Evolutionary conservation across 2,329 filamentous ascomycete genomes (phyloP).

Genomic region (Alternaria ventricosa): DNA sequence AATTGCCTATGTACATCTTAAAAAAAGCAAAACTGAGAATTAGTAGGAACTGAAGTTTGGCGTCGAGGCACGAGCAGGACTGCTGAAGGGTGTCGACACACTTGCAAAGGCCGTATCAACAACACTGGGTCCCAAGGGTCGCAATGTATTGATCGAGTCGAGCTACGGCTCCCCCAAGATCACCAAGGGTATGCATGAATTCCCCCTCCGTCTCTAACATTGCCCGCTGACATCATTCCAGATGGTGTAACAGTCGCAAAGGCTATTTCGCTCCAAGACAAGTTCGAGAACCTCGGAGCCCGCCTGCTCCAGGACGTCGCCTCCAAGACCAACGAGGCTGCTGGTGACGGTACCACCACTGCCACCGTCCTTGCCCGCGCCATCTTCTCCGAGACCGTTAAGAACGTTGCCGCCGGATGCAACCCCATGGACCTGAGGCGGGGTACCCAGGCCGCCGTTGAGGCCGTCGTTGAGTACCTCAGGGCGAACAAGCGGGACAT

Average conservation of each 20-base stretch:
- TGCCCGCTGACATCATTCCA: conserved; percentile 32
- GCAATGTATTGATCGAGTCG: conserved; percentile 98
- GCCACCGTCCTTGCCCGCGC: conserved; percentile 95
- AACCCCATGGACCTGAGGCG: conserved; percentile 99
- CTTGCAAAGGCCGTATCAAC: conserved; percentile 95
- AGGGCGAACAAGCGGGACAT: conserved; percentile 97
- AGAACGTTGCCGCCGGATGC: conserved; percentile 99
- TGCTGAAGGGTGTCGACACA: conserved; percentile 94
- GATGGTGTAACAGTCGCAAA: conserved; percentile 66
- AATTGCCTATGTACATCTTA: neutral
- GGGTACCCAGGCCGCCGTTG: conserved; percentile 95
- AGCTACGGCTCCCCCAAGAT: conserved; percentile 99
- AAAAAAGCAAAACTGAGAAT: conserved; percentile 3
- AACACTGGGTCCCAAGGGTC: conserved; percentile 95
- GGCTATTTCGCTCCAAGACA: conserved; percentile 93
- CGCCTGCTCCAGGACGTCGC: conserved; percentile 97
- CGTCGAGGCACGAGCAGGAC: conserved; percentile 86
- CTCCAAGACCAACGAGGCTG: conserved; percentile 98
- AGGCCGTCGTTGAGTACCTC: conserved; percentile 91
- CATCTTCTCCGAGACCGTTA: conserved; percentile 99
- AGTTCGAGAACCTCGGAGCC: conserved; percentile 99
- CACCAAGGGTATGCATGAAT: conserved; percentile 78
- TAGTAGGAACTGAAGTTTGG: conserved; percentile 94
- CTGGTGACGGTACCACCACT: conserved; percentile 97
- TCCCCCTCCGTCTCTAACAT: neutral